Evolutionary conservation across 2,329 filamentous ascomycete species (phyloP).

Genomic region (Trichoderma koningii): DNA sequence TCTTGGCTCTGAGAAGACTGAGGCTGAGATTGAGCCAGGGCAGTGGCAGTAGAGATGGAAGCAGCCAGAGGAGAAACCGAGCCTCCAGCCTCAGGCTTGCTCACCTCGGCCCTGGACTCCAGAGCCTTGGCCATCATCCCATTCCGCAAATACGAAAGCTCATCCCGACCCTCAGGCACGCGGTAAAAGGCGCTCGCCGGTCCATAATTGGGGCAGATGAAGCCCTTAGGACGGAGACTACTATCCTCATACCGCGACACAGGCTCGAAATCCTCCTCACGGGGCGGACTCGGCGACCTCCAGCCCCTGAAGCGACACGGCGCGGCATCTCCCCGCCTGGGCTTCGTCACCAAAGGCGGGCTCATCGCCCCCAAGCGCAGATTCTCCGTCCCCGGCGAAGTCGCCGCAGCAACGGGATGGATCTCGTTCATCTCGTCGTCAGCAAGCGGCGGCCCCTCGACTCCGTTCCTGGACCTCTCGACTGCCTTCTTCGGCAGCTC

Average conservation of each 20-base stretch:
- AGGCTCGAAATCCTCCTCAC: background rate
- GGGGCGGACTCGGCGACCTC: background rate
- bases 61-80: background rate
- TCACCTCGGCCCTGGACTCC: background rate
- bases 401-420: too few relatives aligned
- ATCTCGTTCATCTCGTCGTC: too few relatives aligned
- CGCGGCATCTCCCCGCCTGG: too few relatives aligned
- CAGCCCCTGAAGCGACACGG: too few relatives aligned
- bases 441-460: too few relatives aligned
- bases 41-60: background rate
- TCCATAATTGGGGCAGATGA: background rate
- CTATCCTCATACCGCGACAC: background rate
- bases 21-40: background rate
- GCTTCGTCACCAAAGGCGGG: too few relatives aligned
- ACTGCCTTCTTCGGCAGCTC: background rate
- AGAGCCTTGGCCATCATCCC: background rate
- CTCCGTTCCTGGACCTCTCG: too few relatives aligned
- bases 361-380: too few relatives aligned
- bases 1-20: background rate
- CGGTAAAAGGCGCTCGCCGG: background rate
- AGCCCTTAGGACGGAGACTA: background rate
- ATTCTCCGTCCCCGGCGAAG: too few relatives aligned
- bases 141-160: background rate
- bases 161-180: background rate
- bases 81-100: background rate